Base-by-base conservation (phyloP, 306 rosid species). In the Quillaja saponaria region DNA sequence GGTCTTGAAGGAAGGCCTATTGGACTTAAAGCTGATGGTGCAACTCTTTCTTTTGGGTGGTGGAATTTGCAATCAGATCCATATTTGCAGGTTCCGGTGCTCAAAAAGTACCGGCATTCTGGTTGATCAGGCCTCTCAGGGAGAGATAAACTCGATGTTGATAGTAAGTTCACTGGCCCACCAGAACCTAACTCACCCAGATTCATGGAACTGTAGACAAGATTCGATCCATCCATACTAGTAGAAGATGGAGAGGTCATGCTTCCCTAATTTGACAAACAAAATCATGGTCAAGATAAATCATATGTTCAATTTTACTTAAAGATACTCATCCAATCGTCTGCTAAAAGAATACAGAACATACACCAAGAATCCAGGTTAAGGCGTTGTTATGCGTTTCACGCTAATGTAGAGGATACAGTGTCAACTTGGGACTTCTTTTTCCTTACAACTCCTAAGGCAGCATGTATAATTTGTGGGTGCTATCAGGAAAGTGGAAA, bases 41-140 rank as follows among this genome's bases (percentile, higher is more conserved):
- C 67, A 15, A 80, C 66, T 74, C 95, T 80, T 67, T 87, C 96
- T 65, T 78, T 91, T 6, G 96, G 97, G 71, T 91, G 97, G 76
- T 91, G 82, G 56, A 77, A 91, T 71, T 85, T 91, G 86, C 97
- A 91, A 52, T 85, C 91, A 61, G 81, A 66, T 72, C 97, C 97
- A 72, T 85, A 87, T 63, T 87, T 91, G 87, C 97, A 91, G 12
- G 84, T 85, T 21, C 96, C 97, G 10, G 84, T 91, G 80, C 57
- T 83, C 88, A 87, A 83, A 58, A 83, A 91, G 73, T 83, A 81
- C 62, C 84, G 88, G 65, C 97, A 91, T 74, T 87, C 91, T 2
- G 96, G 97, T 63, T 91, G 94, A 63, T 85, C 89, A 10, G 95
- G 96, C 58, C 97, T 79, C 73, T 91, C 90, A 0, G 96, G 96